Evolutionary conservation across 2,329 filamentous ascomycete species (phyloP), one percentile per base, ranked within the genome.

Genomic region (Westerdykella ornata): DNA sequence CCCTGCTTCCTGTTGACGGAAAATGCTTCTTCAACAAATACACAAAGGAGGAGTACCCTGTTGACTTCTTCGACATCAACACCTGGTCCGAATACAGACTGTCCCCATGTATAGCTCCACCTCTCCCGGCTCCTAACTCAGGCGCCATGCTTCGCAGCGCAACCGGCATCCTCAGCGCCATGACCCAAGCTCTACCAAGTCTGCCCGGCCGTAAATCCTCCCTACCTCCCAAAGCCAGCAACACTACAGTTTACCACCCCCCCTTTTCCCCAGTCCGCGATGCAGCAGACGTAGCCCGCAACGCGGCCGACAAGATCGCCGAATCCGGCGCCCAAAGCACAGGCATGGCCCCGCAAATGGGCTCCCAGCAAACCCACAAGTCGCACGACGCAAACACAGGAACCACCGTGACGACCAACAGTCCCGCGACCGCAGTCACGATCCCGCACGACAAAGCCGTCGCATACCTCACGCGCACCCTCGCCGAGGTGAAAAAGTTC

Each of bases 21-120:
- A 81, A 80, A 57, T 94, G 88, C 65, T 97, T 95, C 62, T 74
- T 95, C 55, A 83, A 96, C 68, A 87, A 83, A 54, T 66, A 81
- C 33, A 92, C 88, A 0, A 82, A 83, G 45, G 82, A 94, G 57
- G 77, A 85, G 48, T 94, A 90, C 56, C 81, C 75, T 0, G 75
- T 96, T 30, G 82, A 96, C 63, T 95, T 95, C 61, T 94, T 88
- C 66, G 75, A 90, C 54, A 70, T 81, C 0, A 73, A 86, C 12
- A 80, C 81, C 39, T 97, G 90, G 89, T 78, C 84, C 41, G 82
- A 85, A 47, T 81, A 87, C 62, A 76, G 80, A 20, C 73, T 87
- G 7, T 90, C 85, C 2, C 89, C 89, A 0, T 92, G 85, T 59
- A 77, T 94, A 32, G 74, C 68, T n/a, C 74, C 80, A 0, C 72